A percentile compares a stretch with the other conserved stretches of the same genome.
Evolutionary conservation across 1,284 basidiomycete genomes (phyloP).

Genomic region (Ceratobasidium sp.): DNA sequence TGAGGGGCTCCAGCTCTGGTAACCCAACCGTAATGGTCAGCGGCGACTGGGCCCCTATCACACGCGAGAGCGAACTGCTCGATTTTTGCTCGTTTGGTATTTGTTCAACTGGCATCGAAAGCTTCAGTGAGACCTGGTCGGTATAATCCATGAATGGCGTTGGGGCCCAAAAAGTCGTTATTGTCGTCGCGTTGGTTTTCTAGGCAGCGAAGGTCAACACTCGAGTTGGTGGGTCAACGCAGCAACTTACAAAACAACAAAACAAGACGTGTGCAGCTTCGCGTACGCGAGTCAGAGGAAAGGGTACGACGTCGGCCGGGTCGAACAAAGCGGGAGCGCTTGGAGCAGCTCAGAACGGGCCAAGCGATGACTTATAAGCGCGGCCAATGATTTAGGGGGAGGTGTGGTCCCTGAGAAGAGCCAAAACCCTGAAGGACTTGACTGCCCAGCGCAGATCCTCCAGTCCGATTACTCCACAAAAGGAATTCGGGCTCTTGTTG

Average conservation of each 20-base stretch:
- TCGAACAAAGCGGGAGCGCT: not conserved
- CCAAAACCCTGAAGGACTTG: constrained; percentile 1
- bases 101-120: not conserved
- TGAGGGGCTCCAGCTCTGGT: constrained; percentile 7
- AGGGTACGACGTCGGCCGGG: not conserved
- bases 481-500: not conserved
- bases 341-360: not conserved
- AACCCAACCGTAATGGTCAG: not conserved
- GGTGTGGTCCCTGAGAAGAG: not conserved
- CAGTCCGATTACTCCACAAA: not conserved
- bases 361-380: not conserved
- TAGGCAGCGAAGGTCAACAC: not conserved
- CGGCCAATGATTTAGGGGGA: not conserved
- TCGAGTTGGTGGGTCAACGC: not conserved
- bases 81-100: not conserved
- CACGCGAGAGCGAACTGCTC: not conserved
- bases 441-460: not conserved
- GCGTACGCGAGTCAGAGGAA: no score
- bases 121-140: not conserved
- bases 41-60: not conserved
- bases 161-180: not conserved
- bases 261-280: no score
- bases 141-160: constrained; percentile 3
- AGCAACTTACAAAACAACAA: constrained; percentile 9
- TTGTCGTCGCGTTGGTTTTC: not conserved